A percentile compares a stretch with the other conserved stretches of the same genome.
phyloP scores from a whole-genome alignment of 2,329 filamentous ascomycete genomes.

The Teratosphaeria destructans region DNA sequence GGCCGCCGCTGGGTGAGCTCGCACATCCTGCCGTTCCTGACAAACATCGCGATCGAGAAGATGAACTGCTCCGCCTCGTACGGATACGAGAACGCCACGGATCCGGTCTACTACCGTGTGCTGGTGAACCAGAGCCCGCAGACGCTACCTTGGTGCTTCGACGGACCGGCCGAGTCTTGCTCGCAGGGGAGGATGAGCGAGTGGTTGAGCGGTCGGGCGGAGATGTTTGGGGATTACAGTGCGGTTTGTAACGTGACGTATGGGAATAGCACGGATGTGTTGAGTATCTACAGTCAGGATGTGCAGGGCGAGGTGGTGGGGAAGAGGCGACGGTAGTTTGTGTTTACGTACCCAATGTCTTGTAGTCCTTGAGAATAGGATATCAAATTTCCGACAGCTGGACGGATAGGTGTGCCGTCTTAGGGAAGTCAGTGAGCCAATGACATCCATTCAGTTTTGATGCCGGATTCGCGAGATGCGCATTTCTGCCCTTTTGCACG shows the following conservation, averaged over 20 bases:
- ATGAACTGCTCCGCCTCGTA: conserved; percentile 49
- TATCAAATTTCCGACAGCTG: too few relatives aligned
- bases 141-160: conserved; percentile 36
- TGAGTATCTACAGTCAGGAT: conserved; percentile 17
- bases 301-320: conserved; percentile 2
- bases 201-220: conserved; percentile 33
- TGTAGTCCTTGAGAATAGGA: too few relatives aligned
- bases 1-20: conserved; percentile 54
- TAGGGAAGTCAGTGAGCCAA: too few relatives aligned
- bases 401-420: too few relatives aligned
- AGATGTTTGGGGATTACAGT: conserved; percentile 34
- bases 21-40: conserved; percentile 53
- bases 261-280: conserved; percentile 32
- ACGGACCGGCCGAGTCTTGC: conserved; percentile 44
- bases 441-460: too few relatives aligned
- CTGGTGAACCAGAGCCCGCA: conserved; percentile 43
- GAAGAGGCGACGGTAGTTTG: background rate
- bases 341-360: background rate
- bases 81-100: conserved; percentile 37
- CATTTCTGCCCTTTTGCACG: too few relatives aligned
- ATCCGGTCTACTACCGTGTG: conserved; percentile 37
- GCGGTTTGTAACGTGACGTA: conserved; percentile 34
- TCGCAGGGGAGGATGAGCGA: conserved; percentile 32
- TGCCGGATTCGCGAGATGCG: too few relatives aligned
- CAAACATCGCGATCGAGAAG: conserved; percentile 56